Evolutionary conservation across 805 yeast species (phyloP).

Genomic region (Yarrowia deformans): DNA sequence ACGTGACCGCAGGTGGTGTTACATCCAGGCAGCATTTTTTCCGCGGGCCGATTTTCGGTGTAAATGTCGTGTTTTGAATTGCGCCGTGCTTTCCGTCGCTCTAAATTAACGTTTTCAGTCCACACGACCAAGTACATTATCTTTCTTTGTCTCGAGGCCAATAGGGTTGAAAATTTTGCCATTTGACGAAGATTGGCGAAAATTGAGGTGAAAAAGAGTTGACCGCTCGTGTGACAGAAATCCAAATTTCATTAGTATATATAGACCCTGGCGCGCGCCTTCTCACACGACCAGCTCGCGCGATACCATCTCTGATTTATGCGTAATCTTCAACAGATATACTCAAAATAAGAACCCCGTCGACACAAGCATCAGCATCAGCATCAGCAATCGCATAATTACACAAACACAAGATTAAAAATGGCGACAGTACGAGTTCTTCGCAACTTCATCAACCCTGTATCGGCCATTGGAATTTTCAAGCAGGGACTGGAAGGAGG

Average conservation of each 20-base stretch:
- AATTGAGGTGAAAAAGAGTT: slow-evolving; percentile 11
- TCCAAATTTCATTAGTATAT: not conserved
- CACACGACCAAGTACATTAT: slow-evolving; percentile 34
- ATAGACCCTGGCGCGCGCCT: slow-evolving; percentile 7
- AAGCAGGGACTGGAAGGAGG: slow-evolving; percentile 36
- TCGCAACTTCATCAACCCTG: slow-evolving; percentile 36
- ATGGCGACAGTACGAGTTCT: slow-evolving; percentile 37
- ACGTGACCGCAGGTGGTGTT: not conserved
- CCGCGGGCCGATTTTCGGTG: not conserved
- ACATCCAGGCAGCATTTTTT: no score
- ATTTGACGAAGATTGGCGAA: not conserved
- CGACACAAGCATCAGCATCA: not conserved
- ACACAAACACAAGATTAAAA: no score
- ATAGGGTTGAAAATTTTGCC: slow-evolving; percentile 26
- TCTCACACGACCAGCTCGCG: slow-evolving; percentile 29
- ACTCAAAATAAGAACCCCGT: not conserved
- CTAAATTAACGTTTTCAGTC: not conserved
- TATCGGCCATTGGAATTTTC: slow-evolving; percentile 16
- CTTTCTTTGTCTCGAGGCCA: slow-evolving; percentile 25
- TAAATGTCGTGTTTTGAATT: slow-evolving; percentile 10
- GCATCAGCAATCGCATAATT: not conserved
- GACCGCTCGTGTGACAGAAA: slow-evolving; percentile 22
- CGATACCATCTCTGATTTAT: not conserved
- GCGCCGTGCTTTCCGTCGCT: slow-evolving; percentile 15
- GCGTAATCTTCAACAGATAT: slow-evolving; percentile 39